Evolutionary conservation across 495 filamentous ascomycete genomes (phyloP).

Genomic region (Paragyromitra xinjiangensis): DNA sequence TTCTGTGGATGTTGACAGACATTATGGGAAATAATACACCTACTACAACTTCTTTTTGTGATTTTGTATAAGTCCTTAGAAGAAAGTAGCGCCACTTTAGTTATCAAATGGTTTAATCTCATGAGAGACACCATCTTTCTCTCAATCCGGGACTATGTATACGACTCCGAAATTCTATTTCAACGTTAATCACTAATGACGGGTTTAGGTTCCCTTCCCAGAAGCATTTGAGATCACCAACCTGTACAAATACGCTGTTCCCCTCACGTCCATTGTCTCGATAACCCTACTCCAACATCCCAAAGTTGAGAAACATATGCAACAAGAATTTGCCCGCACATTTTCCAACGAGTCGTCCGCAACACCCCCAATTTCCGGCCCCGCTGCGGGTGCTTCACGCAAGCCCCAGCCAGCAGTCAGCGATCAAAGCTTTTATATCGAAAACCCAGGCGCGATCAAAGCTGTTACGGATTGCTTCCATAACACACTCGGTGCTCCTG

Average conservation of each 20-base stretch:
- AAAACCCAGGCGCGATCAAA: constrained; percentile 48
- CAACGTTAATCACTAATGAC: constrained; percentile 26
- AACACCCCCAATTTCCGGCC: constrained; percentile 50
- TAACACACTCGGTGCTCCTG: constrained; percentile 23
- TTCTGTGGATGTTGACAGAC: constrained; percentile 27
- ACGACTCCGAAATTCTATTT: neutral
- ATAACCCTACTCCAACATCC: constrained; percentile 77
- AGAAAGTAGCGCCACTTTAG: constrained; percentile 66
- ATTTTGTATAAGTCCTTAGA: constrained; percentile 67
- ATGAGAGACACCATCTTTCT: constrained; percentile 63
- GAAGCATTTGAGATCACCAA: constrained; percentile 63
- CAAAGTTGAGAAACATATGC: constrained; percentile 57
- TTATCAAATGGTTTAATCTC: constrained; percentile 78
- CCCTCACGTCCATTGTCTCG: constrained; percentile 75
- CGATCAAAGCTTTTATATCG: constrained; percentile 53
- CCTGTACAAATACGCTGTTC: constrained; percentile 70
- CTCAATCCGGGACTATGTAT: constrained; percentile 39
- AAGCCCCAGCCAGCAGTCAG: constrained; percentile 29
- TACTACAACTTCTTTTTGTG: constrained; percentile 66
- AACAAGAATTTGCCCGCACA: constrained; percentile 57
- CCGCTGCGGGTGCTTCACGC: constrained; percentile 28
- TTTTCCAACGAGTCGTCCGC: constrained; percentile 54
- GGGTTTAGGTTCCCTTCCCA: constrained; percentile 49
- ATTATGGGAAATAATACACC: constrained; percentile 57
- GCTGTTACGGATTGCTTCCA: constrained; percentile 51